Conservation (phyloP, 176 grass and related monocot species). For the Oryza glumipatula region DNA sequence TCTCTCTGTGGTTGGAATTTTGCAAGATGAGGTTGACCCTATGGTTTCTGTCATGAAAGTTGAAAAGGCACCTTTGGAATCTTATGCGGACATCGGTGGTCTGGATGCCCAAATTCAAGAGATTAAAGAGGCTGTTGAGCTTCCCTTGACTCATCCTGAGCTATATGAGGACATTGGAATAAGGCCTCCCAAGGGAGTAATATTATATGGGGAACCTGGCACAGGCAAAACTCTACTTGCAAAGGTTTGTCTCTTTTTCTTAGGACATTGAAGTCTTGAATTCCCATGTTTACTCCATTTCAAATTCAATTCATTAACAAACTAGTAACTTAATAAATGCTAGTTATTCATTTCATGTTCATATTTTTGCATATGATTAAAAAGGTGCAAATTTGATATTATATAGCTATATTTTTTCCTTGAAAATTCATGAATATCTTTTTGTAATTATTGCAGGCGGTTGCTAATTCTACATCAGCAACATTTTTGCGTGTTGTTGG, state of each 20-base stretch:
- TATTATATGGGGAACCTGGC: conserved; percentile 80
- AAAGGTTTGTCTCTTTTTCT: conserved; percentile 52
- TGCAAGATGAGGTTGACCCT: conserved; percentile 83
- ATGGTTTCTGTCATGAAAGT: conserved; percentile 95
- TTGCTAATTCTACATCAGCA: conserved; percentile 86
- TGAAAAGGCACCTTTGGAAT: conserved; percentile 80
- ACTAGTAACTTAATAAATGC: background rate
- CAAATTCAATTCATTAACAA: background rate
- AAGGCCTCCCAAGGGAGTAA: conserved; percentile 85
- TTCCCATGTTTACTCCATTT: background rate
- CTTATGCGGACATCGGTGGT: conserved; percentile 83
- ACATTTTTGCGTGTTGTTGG: conserved; percentile 89
- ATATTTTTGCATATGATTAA: background rate
- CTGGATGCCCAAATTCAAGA: conserved; percentile 91
- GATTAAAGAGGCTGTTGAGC: conserved; percentile 81
- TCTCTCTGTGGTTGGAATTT: conserved; percentile 81
- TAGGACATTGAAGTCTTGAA: conserved; percentile 11
- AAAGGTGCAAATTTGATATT: no score
- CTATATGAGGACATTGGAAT: conserved; percentile 89
- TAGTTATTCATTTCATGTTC: background rate
- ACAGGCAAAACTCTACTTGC: conserved; percentile 89
- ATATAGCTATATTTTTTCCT: background rate
- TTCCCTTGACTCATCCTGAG: conserved; percentile 80
- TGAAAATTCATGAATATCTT: background rate
- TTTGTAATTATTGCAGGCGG: conserved; percentile 52